phyloP scores from a whole-genome alignment of 139 green algal genomes.

The Picochlorum sp. region DNA sequence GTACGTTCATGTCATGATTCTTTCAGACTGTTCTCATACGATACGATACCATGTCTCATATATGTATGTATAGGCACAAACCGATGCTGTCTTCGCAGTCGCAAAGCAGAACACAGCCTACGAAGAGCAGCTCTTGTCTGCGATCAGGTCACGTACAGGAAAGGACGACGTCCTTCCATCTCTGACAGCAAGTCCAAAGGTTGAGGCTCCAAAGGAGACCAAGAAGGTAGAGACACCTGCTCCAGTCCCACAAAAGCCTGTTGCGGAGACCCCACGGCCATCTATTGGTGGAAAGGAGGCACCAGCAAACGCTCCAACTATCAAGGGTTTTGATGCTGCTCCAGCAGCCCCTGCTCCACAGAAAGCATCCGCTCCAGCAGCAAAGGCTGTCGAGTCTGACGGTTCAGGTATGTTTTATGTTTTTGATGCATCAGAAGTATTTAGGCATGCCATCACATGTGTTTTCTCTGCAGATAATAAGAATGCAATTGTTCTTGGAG shows the following conservation, averaged over 20 bases:
- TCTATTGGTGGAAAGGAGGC: neutral
- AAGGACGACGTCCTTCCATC: neutral
- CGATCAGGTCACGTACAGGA: conserved; percentile 7
- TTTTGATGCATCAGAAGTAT: neutral
- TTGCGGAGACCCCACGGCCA: neutral
- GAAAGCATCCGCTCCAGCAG: neutral
- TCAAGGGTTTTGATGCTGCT: neutral
- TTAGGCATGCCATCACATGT: neutral
- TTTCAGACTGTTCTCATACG: too few relatives aligned
- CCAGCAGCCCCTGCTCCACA: conserved; percentile 6
- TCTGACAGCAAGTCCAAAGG: conserved; percentile 2
- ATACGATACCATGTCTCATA: too few relatives aligned
- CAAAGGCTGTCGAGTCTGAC: neutral
- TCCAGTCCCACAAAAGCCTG: neutral
- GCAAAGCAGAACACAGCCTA: conserved; percentile 2
- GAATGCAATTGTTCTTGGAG: conserved; percentile 13
- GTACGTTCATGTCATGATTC: too few relatives aligned
- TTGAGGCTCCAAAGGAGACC: conserved; percentile 1
- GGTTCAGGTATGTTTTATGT: conserved; percentile 1
- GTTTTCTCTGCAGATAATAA: conserved; percentile 19
- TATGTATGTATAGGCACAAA: too few relatives aligned
- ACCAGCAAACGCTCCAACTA: neutral
- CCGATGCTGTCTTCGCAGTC: too few relatives aligned
- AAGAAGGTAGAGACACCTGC: neutral
- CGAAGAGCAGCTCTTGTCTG: conserved; percentile 6